These are phyloP conservation scores for Cyberlindnera euphorbiiphila DNA, from an alignment of 805 yeast species.

Conservation along the genomic window DNA sequence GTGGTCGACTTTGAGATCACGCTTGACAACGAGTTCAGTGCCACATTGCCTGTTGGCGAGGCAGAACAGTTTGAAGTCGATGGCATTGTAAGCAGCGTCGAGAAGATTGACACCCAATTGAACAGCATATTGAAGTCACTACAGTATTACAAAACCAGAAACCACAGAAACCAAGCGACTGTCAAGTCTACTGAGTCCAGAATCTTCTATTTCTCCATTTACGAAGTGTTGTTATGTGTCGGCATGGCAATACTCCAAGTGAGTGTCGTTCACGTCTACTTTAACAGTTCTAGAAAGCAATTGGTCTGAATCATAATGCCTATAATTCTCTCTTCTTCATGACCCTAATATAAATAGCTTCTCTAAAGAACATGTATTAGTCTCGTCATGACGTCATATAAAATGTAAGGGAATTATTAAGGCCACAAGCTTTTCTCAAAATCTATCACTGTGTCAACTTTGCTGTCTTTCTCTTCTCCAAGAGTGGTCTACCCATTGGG, in stretches of 20 bases:
- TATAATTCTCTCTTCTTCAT: no score
- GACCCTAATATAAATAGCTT: background rate
- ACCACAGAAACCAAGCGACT: constrained; percentile 84
- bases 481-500: constrained; percentile 56
- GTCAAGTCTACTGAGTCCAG: constrained; percentile 79
- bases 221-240: constrained; percentile 70
- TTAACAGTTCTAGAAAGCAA: constrained; percentile 68
- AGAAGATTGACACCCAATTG: constrained; percentile 56
- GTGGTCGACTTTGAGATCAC: constrained; percentile 62
- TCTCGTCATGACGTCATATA: background rate
- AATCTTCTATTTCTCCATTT: constrained; percentile 70
- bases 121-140: constrained; percentile 53
- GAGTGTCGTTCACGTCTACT: constrained; percentile 62
- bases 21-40: constrained; percentile 41
- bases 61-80: constrained; percentile 49
- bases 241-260: constrained; percentile 72
- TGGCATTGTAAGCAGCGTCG: constrained; percentile 39
- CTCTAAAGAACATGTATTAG: background rate
- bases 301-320: constrained; percentile 24
- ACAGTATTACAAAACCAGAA: constrained; percentile 85
- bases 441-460: background rate
- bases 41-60: constrained; percentile 29
- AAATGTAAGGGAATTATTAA: background rate
- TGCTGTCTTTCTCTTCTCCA: constrained; percentile 49
- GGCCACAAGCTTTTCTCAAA: background rate